Base-by-base conservation (phyloP, 2,329 filamentous ascomycete species). In the Aureobasidium musti region DNA sequence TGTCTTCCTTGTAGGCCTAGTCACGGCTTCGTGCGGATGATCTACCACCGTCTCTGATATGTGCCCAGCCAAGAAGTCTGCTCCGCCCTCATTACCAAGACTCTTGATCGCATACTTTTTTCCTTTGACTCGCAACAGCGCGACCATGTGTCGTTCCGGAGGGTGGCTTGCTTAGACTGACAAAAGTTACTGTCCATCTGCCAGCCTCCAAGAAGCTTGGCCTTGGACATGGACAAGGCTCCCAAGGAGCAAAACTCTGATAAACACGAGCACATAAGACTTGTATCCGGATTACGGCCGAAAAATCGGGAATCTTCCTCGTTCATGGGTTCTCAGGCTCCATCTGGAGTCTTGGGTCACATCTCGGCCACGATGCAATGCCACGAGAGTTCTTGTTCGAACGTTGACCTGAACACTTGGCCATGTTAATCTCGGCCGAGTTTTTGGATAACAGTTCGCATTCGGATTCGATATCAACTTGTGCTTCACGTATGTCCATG, bases 261-360 rank as follows among this genome's bases (percentile, higher is more conserved):
- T 52, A n/a, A 47, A 23, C 21, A 17, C 43, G 30, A 49, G 17
- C 57, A 61, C 19, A 61, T n/a, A 61, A 61, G 57, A 61, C 56
- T 52, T 63, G 59, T 63, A 28, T 39, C 59, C 59, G 45, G 11
- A 63, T 63, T 63, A 52, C 59, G 59, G 59, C 59, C 59, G 59
- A 52, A 41, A 50, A 11, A 49, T 39, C 10, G 43, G 21, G 11
- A 3, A 21, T 21, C 8, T 50, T n/a, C 14, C 21, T 63, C 59
- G 14, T 30, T 5, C 33, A 50, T 21, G 43, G 10, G 30, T 21
- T 63, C 17, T 28, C 45, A 30, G 35, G 41, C 23, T 45, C 23
- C 53, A 19, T 19, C 17, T 28, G 33, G 26, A 21, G 6, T 28
- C 23, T 33, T 21, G 30, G 35, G 11, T 59, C 17, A 30, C 54